Evolutionary conservation across 331 rosid species (phyloP).

Genomic region (Acacia pycnantha): DNA sequence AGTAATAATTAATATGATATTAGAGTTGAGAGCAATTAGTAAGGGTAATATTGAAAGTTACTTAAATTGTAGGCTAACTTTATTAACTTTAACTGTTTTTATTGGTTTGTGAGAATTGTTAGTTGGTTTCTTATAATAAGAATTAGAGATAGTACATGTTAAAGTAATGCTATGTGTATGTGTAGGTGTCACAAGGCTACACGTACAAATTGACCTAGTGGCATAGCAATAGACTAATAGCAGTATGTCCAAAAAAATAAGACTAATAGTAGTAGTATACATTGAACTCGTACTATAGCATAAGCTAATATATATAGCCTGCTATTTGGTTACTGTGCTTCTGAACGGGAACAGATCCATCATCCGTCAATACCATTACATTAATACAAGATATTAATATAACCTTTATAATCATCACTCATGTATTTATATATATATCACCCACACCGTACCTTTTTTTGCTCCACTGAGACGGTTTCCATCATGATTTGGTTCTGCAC

Average conservation of each 20-base stretch:
- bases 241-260: too few relatives aligned
- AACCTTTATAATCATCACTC: not conserved
- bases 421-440: too few relatives aligned
- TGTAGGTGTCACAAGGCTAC: not conserved
- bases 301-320: not conserved
- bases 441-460: not conserved
- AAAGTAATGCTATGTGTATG: not conserved
- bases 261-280: too few relatives aligned
- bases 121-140: too few relatives aligned
- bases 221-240: not conserved
- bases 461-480: not conserved
- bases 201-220: not conserved
- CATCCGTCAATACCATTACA: not conserved
- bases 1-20: too few relatives aligned
- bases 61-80: too few relatives aligned
- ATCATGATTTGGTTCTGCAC: conserved; percentile 3
- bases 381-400: too few relatives aligned
- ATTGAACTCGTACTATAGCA: not conserved
- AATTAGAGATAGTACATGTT: too few relatives aligned
- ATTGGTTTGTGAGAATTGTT: too few relatives aligned
- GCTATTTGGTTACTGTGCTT: not conserved
- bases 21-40: too few relatives aligned
- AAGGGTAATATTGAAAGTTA: too few relatives aligned
- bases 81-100: too few relatives aligned
- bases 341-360: not conserved